phyloP scores from a whole-genome alignment of 345 rosid species.

The Hibiscus trionum region DNA sequence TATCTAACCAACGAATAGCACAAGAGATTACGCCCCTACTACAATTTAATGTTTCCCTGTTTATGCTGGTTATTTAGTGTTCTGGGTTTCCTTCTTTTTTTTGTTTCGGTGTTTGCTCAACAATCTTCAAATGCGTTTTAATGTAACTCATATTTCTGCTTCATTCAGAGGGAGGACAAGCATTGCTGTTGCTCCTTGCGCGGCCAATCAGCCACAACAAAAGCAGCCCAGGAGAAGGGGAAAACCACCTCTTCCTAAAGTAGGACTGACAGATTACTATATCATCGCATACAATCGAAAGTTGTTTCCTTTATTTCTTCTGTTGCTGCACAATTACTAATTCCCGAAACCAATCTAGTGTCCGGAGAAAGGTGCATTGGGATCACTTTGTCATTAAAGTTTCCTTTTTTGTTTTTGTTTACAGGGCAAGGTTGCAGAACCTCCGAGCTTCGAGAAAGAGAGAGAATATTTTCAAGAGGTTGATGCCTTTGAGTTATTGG shows the following conservation, averaged over 20 bases:
- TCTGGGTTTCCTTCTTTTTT: not conserved
- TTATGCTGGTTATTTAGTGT: not conserved
- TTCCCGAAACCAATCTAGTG: not conserved
- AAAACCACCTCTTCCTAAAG: slow-evolving; percentile 68
- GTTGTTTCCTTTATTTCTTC: not conserved
- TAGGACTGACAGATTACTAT: slow-evolving; percentile 10
- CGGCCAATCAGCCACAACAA: slow-evolving; percentile 35
- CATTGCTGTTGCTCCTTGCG: slow-evolving; percentile 58
- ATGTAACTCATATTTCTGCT: slow-evolving; percentile 17
- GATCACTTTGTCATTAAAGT: not conserved
- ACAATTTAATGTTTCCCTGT: not conserved
- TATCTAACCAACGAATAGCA: not conserved
- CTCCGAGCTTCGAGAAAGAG: slow-evolving; percentile 61
- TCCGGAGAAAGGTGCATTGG: not conserved
- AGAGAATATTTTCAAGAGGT: slow-evolving; percentile 69
- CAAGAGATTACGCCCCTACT: not conserved
- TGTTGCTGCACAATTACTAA: not conserved
- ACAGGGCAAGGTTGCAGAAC: slow-evolving; percentile 49
- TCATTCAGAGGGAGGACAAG: slow-evolving; percentile 75
- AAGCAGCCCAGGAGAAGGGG: slow-evolving; percentile 51
- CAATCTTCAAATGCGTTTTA: not conserved
- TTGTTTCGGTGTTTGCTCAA: not conserved
- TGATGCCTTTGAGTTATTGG: slow-evolving; percentile 85
- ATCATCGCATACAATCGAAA: not conserved
- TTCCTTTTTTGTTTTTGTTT: not conserved